phyloP scores from a whole-genome alignment of 495 filamentous ascomycete species.

The Pyronema omphalodes region DNA sequence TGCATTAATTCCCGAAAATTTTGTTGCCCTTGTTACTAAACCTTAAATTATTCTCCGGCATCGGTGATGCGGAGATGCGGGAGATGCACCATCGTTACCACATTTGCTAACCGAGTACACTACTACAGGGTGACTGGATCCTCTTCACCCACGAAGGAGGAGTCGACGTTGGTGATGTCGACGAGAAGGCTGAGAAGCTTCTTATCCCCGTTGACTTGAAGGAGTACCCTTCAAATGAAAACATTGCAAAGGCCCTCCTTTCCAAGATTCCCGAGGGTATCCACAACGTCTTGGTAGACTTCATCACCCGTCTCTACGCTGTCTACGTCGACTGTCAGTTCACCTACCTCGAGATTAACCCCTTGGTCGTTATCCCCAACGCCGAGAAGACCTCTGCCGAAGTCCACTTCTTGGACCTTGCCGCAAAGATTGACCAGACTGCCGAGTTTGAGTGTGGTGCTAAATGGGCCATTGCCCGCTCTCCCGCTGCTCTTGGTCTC shows the following conservation, averaged over 20 bases:
- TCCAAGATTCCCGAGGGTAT: constrained; percentile 87
- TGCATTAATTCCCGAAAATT: neutral
- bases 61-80: constrained; percentile 14
- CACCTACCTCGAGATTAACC: constrained; percentile 99
- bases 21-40: neutral
- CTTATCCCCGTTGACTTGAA: constrained; percentile 89
- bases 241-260: constrained; percentile 66
- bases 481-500: constrained; percentile 70
- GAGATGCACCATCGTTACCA: constrained; percentile 3
- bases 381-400: constrained; percentile 74
- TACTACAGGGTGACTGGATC: constrained; percentile 82
- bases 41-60: neutral
- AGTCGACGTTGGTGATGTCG: constrained; percentile 98
- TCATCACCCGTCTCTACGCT: constrained; percentile 75
- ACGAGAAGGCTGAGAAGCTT: constrained; percentile 95
- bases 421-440: constrained; percentile 96
- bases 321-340: constrained; percentile 99
- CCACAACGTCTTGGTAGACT: constrained; percentile 96
- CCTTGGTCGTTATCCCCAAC: constrained; percentile 93
- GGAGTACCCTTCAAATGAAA: constrained; percentile 87
- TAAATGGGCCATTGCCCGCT: constrained; percentile 93
- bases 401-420: constrained; percentile 95
- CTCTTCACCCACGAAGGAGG: constrained; percentile 98
- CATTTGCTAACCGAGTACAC: constrained; percentile 5
- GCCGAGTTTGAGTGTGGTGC: constrained; percentile 98